Evolutionary conservation across 176 grass and related monocot species (phyloP).

Genomic region (Aechmea fasciata): DNA sequence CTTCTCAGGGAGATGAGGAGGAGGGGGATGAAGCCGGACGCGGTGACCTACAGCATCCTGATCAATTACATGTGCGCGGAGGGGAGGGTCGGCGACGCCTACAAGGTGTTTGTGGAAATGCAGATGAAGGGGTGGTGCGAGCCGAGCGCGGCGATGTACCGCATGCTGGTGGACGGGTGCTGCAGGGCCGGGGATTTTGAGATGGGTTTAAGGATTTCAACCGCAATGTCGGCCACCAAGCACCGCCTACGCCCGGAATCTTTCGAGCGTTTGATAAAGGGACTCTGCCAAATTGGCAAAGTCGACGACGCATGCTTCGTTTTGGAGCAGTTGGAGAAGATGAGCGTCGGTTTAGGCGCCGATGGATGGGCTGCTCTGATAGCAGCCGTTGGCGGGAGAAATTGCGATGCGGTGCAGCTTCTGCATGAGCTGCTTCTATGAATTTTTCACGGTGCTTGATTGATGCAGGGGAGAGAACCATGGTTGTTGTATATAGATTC

Average conservation of each 20-base stretch:
- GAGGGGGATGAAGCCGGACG: constrained; percentile 42
- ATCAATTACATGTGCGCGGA: constrained; percentile 47
- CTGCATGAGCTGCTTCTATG: background rate
- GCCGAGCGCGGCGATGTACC: constrained; percentile 44
- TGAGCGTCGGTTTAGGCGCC: constrained; percentile 8
- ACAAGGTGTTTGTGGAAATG: constrained; percentile 57
- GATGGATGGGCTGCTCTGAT: constrained; percentile 14
- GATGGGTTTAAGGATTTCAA: constrained; percentile 33
- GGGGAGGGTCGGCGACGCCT: constrained; percentile 42
- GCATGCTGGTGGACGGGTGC: constrained; percentile 47
- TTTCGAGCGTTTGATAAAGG: constrained; percentile 16
- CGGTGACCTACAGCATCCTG: constrained; percentile 42
- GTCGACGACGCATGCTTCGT: constrained; percentile 10
- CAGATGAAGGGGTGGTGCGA: constrained; percentile 36
- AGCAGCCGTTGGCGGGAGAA: background rate
- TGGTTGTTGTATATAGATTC: too few species aligned
- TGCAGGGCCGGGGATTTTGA: constrained; percentile 36
- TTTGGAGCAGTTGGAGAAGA: constrained; percentile 24
- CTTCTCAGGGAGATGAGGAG: constrained; percentile 54
- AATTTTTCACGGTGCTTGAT: background rate
- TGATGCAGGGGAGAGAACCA: too few species aligned
- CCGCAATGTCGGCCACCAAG: constrained; percentile 15
- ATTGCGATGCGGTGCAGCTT: background rate
- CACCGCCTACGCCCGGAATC: background rate
- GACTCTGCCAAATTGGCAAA: constrained; percentile 27